Conservation (phyloP, 1,139 yeast species). For the Kurtzmaniella quercitrusa region DNA sequence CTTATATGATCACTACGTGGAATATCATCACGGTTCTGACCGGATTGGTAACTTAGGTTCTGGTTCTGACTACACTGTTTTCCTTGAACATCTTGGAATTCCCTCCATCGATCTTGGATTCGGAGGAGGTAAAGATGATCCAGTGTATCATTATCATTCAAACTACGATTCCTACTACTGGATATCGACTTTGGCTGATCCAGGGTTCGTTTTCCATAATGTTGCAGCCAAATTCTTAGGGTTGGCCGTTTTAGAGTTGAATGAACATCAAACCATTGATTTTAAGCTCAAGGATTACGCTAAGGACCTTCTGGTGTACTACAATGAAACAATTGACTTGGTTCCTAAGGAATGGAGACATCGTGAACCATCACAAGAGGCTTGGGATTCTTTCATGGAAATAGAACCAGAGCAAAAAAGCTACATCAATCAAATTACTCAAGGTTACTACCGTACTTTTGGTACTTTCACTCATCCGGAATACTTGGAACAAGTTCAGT, state of each 20-base stretch:
- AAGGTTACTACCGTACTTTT: slow-evolving; percentile 19
- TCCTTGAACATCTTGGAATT: slow-evolving; percentile 44
- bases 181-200: slow-evolving; percentile 54
- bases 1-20: slow-evolving; percentile 56
- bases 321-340: slow-evolving; percentile 20
- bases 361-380: slow-evolving; percentile 13
- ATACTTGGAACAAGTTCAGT: slow-evolving; percentile 14
- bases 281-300: slow-evolving; percentile 37
- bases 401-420: slow-evolving; percentile 17
- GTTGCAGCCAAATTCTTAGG: slow-evolving; percentile 58
- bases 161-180: slow-evolving; percentile 55
- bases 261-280: slow-evolving; percentile 51
- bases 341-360: slow-evolving; percentile 33
- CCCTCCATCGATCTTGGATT: slow-evolving; percentile 41
- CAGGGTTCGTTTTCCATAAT: slow-evolving; percentile 50
- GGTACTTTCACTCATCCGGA: slow-evolving; percentile 21
- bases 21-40: slow-evolving; percentile 25
- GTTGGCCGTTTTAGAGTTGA: slow-evolving; percentile 45
- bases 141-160: slow-evolving; percentile 56
- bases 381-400: slow-evolving; percentile 17
- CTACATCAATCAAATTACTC: slow-evolving; percentile 18
- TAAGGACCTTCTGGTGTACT: slow-evolving; percentile 26
- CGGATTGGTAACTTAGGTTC: slow-evolving; percentile 35
- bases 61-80: slow-evolving; percentile 46
- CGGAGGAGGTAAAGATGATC: slow-evolving; percentile 26